A percentile compares a stretch with the other conserved stretches of the same genome.
Evolutionary conservation across 2,329 filamentous ascomycete species (phyloP).

Genomic region (Boeremia exigua): DNA sequence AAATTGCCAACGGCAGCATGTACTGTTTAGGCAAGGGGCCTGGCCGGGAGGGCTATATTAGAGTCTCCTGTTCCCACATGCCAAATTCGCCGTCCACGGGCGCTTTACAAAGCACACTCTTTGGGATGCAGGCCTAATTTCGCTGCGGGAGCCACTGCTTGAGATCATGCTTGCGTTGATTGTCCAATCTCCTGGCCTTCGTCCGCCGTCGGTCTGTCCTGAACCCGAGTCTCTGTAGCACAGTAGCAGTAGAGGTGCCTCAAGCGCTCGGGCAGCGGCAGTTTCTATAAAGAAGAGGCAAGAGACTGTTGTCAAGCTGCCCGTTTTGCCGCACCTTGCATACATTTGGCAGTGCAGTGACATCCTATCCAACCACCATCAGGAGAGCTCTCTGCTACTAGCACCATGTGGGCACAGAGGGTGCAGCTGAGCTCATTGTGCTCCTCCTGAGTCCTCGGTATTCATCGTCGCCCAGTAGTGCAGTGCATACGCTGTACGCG

Average conservation of each 20-base stretch:
- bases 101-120: slow-evolving; percentile 21
- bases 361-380: neutral
- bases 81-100: slow-evolving; percentile 18
- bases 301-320: neutral
- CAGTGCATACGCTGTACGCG: slow-evolving; percentile 6
- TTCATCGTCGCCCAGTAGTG: slow-evolving; percentile 5
- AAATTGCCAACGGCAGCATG: slow-evolving; percentile 20
- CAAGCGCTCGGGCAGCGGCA: neutral
- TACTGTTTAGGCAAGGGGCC: slow-evolving; percentile 15
- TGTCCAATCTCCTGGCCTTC: slow-evolving; percentile 10
- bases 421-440: slow-evolving; percentile 7
- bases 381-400: neutral
- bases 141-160: neutral
- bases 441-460: slow-evolving; percentile 3
- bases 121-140: slow-evolving; percentile 15
- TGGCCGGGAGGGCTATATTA: slow-evolving; percentile 26
- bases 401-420: slow-evolving; percentile 4
- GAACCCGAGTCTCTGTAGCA: too few species aligned
- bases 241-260: neutral
- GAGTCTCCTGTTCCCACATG: slow-evolving; percentile 31
- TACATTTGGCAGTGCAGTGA: neutral
- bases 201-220: neutral
- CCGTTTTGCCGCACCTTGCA: neutral
- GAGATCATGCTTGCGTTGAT: slow-evolving; percentile 10
- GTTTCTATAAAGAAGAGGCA: slow-evolving; percentile 4